Conservation (phyloP, 1,139 yeast genomes). For the Debaryomyces singareniensis region DNA sequence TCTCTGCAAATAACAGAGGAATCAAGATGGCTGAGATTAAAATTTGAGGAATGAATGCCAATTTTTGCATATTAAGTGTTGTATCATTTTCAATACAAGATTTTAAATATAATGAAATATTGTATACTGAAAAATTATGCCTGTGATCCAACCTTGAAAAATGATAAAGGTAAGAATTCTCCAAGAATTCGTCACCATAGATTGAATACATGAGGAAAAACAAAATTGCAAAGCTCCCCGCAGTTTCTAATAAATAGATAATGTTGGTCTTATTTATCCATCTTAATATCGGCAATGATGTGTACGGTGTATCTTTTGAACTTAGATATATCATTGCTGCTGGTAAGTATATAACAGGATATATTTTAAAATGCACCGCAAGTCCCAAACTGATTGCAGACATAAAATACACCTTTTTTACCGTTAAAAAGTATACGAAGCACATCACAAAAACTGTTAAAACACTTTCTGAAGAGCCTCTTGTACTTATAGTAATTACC, state of each 20-base stretch:
- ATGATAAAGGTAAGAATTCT: conserved; percentile 80
- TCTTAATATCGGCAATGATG: conserved; percentile 22
- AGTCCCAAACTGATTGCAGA: conserved; percentile 70
- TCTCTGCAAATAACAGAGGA: conserved; percentile 53
- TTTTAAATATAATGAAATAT: conserved; percentile 63
- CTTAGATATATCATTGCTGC: conserved; percentile 34
- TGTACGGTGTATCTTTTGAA: conserved; percentile 13
- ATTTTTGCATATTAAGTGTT: conserved; percentile 24
- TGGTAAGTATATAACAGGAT: conserved; percentile 80
- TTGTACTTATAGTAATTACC: conserved; percentile 87
- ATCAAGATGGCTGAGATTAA: conserved; percentile 50
- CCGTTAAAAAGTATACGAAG: conserved; percentile 41
- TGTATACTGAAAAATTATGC: conserved; percentile 89
- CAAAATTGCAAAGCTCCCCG: conserved; percentile 37
- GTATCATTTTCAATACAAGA: conserved; percentile 27
- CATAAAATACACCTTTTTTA: conserved; percentile 21
- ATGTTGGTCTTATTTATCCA: conserved; percentile 42
- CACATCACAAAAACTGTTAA: conserved; percentile 71
- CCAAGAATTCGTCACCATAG: conserved; percentile 74
- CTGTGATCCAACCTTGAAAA: conserved; percentile 82
- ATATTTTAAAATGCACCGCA: conserved; percentile 83
- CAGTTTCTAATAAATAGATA: conserved; percentile 33
- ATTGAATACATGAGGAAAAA: conserved; percentile 54
- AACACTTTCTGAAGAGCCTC: conserved; percentile 92
- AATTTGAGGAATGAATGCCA: conserved; percentile 83